These are phyloP conservation scores for Phytophthora ramorum DNA, from an alignment of 352 stramenopile species.

Conservation along the genomic window DNA sequence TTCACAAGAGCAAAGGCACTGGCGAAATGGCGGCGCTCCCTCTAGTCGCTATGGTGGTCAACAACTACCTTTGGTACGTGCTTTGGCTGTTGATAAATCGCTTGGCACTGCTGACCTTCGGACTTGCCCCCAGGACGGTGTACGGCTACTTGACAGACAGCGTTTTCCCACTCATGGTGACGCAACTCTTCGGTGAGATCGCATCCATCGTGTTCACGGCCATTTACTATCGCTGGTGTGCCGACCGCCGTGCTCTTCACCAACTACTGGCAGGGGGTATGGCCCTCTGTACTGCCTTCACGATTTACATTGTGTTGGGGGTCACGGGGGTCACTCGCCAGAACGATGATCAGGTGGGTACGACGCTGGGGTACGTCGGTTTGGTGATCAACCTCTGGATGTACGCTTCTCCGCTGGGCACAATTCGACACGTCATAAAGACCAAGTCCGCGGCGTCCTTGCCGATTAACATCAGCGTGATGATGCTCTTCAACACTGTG, in stretches of 20 bases:
- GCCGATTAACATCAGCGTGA: constrained; percentile 33
- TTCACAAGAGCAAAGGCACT: constrained; percentile 26
- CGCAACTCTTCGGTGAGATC: constrained; percentile 32
- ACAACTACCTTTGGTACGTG: constrained; percentile 34
- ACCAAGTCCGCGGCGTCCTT: constrained; percentile 29
- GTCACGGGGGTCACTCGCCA: constrained; percentile 40
- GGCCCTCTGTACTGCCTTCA: constrained; percentile 23
- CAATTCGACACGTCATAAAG: constrained; percentile 23
- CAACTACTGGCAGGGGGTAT: constrained; percentile 1
- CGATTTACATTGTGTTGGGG: constrained; percentile 48
- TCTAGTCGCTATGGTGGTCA: constrained; percentile 39
- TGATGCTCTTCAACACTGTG: constrained; percentile 29
- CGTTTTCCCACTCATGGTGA: constrained; percentile 38
- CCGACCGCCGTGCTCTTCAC: constrained; percentile 15
- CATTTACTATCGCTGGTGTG: constrained; percentile 32
- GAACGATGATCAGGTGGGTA: constrained; percentile 29
- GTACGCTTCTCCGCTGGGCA: constrained; percentile 39
- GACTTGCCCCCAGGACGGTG: constrained; percentile 17
- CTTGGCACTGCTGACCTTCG: constrained; percentile 1
- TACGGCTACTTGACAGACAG: constrained; percentile 39
- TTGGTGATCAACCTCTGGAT: constrained; percentile 39
- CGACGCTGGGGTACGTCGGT: constrained; percentile 39
- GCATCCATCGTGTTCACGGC: constrained; percentile 25
- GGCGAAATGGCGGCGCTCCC: constrained; percentile 33
- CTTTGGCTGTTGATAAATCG: not conserved